Evolutionary conservation across 225 moss, liverwort and hornwort genomes (phyloP).

Genomic region (Bryoerythrophyllum caledonicum): DNA sequence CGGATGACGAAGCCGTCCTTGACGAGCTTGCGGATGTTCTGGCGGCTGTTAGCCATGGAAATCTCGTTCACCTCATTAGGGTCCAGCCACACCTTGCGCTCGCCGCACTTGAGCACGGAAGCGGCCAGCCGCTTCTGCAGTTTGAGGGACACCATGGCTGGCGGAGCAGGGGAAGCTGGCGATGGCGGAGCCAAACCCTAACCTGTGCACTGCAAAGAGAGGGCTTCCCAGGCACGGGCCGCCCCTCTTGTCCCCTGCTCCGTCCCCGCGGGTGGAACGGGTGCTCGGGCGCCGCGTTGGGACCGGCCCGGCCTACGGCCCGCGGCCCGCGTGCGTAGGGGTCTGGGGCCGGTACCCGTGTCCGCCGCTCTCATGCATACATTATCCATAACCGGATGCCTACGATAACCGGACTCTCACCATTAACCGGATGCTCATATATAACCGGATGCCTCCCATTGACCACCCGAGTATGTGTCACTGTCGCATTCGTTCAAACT

Average conservation of each 20-base stretch:
- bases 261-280: no score
- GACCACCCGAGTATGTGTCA: no score
- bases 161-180: neutral
- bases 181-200: constrained; percentile 17
- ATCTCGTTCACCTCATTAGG: constrained; percentile 92
- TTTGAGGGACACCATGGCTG: constrained; percentile 86
- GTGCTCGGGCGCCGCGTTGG: no score
- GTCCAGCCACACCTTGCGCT: constrained; percentile 89
- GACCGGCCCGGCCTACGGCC: neutral
- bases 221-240: fast-evolving
- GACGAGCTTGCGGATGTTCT: constrained; percentile 82
- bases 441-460: no score
- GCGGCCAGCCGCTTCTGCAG: constrained; percentile 95
- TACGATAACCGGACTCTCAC: no score
- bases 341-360: neutral
- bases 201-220: constrained; percentile 5
- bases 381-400: no score
- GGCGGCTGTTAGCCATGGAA: constrained; percentile 88
- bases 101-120: constrained; percentile 82
- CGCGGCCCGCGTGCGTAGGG: neutral
- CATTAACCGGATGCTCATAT: no score
- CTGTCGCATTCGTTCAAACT: no score
- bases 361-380: no score
- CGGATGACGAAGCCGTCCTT: constrained; percentile 85
- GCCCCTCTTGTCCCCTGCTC: neutral